Percentiles rank a stretch among this genome's conserved stretches.
Evolutionary conservation across 192 early-diverging fungal genomes (phyloP).

Genomic region (Lobosporangium transversale): DNA sequence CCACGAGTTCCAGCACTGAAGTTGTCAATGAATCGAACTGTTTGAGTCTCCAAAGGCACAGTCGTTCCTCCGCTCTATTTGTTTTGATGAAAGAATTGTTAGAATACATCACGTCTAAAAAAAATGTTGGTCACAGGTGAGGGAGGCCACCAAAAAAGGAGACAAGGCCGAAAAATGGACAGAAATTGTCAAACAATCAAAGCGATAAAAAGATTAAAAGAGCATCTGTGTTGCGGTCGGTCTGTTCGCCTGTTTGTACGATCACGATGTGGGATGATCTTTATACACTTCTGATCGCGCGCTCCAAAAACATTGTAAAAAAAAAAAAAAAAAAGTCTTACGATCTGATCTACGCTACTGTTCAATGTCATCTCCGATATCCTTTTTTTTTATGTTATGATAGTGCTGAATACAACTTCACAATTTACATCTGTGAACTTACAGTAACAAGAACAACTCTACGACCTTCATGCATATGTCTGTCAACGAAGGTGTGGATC

Average conservation of each 20-base stretch:
- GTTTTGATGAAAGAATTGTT: slow-evolving; percentile 1
- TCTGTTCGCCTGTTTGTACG: slow-evolving; percentile 4
- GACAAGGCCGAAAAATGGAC: slow-evolving; percentile 11
- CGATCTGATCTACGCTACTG: no score
- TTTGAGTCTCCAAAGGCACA: slow-evolving; percentile 94
- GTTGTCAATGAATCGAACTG: slow-evolving; percentile 99
- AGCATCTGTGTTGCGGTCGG: neutral
- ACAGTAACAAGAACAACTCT: slow-evolving; percentile 91
- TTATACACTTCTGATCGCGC: no score
- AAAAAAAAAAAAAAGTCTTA: neutral
- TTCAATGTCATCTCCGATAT: no score
- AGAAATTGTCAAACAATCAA: neutral
- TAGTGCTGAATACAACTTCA: no score
- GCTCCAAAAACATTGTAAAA: no score
- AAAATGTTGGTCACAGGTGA: neutral
- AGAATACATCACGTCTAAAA: no score
- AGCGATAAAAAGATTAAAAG: slow-evolving; percentile 3
- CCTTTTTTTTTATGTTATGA: no score
- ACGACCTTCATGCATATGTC: slow-evolving; percentile 59
- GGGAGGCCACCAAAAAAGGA: slow-evolving; percentile 42
- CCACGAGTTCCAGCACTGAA: slow-evolving; percentile 97
- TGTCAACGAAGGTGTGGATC: slow-evolving; percentile 66
- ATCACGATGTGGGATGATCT: slow-evolving; percentile 19
- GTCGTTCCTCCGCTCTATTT: slow-evolving; percentile 91
- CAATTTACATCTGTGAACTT: neutral